Evolutionary conservation across 495 filamentous ascomycete species (phyloP).

Genomic region (Hypoxylon crocopeplum): DNA sequence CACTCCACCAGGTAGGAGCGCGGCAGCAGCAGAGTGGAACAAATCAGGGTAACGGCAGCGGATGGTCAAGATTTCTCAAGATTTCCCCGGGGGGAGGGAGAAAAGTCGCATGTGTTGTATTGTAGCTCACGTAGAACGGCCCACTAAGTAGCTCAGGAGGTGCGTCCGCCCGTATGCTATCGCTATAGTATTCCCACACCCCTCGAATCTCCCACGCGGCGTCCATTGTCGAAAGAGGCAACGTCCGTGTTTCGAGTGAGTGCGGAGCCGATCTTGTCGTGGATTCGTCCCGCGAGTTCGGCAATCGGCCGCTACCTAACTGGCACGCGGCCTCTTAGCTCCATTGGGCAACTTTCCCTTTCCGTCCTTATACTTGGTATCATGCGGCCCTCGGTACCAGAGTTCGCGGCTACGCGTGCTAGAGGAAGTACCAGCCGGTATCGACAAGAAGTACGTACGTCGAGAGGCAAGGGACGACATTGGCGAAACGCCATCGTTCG

Average conservation of each 20-base stretch:
- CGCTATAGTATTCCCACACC: too few species aligned
- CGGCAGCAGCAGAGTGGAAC: constrained; percentile 22
- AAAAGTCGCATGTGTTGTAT: constrained; percentile 8
- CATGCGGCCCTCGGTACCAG: constrained; percentile 29
- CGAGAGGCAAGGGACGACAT: not conserved
- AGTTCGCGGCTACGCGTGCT: constrained; percentile 7
- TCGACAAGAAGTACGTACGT: constrained; percentile 1
- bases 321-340: constrained; percentile 35
- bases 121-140: not conserved
- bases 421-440: constrained; percentile 4
- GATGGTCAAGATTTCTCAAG: constrained; percentile 7
- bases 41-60: constrained; percentile 24
- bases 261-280: constrained; percentile 39
- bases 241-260: constrained; percentile 38
- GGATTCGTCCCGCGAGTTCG: constrained; percentile 34
- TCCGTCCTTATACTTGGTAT: constrained; percentile 19
- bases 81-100: too few species aligned
- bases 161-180: constrained; percentile 20
- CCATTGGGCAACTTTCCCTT: constrained; percentile 33
- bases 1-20: constrained; percentile 22
- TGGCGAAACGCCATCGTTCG: constrained; percentile 8
- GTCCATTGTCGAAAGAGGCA: constrained; percentile 30
- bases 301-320: constrained; percentile 40
- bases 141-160: constrained; percentile 27
- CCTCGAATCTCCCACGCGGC: constrained; percentile 26